A percentile compares a stretch with the other conserved stretches of the same genome.
Evolutionary conservation across 2,329 filamentous ascomycete genomes (phyloP).

Genomic region (Ophiostoma angusticollis): DNA sequence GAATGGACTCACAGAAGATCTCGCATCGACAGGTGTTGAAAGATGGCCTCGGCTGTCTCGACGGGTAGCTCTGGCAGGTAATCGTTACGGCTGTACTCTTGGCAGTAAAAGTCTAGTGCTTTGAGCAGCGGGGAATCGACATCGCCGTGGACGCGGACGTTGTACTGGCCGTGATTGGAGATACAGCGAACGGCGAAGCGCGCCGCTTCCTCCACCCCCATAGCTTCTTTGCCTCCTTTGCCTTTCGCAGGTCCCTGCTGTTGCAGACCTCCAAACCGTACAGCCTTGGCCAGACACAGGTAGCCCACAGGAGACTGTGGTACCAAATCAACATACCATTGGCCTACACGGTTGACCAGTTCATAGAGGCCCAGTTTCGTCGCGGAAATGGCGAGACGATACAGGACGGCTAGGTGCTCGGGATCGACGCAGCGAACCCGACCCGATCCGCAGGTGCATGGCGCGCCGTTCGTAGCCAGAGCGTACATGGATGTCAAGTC

Average conservation of each 20-base stretch:
- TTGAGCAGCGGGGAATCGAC: background rate
- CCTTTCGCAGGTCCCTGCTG: background rate
- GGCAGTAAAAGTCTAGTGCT: constrained; percentile 4
- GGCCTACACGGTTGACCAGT: constrained; percentile 1
- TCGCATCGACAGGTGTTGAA: constrained; percentile 4
- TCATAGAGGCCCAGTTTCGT: background rate
- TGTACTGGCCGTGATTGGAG: constrained; percentile 12
- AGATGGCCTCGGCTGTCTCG: constrained; percentile 9
- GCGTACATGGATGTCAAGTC: constrained; percentile 9
- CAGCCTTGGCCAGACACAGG: constrained; percentile 9
- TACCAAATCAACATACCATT: constrained; percentile 10
- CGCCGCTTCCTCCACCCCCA: background rate
- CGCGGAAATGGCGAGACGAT: constrained; percentile 1
- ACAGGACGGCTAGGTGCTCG: constrained; percentile 7
- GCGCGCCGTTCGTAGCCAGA: background rate
- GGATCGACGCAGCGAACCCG: constrained; percentile 5
- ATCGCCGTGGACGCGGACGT: constrained; percentile 7
- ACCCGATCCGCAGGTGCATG: constrained; percentile 12
- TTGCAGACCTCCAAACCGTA: background rate
- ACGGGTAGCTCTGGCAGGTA: constrained; percentile 9
- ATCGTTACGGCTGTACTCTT: constrained; percentile 7
- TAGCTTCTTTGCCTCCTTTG: background rate
- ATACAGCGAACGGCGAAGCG: constrained; percentile 11
- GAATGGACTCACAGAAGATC: constrained; percentile 7
- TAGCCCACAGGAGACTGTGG: constrained; percentile 10